Evolutionary conservation across 2,329 filamentous ascomycete species (phyloP), one percentile per base, ranked within the genome.

Genomic region (Colletotrichum spaethianum): DNA sequence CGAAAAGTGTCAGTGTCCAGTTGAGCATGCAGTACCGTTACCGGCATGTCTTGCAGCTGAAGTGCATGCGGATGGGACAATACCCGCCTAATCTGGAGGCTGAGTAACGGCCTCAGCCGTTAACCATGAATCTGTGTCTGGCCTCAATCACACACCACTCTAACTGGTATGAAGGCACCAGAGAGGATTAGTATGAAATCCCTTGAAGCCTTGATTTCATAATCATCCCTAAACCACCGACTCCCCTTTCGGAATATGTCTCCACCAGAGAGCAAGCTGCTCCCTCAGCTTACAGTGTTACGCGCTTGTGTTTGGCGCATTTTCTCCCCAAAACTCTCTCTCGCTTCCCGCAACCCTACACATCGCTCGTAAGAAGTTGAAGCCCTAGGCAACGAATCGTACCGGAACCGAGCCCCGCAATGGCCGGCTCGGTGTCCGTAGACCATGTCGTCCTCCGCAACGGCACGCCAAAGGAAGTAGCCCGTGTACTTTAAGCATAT

Each of bases 381-480:
- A 14, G 16, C 18, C 23, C 18, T 6, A n/a, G 28, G 31, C 12
- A 16, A 42, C n/a, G n/a, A 26, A 8, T 14, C 33, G n/a, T 3
- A 42, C 9, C 26, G 44, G 14, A 31, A 26, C 36, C 4, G 31
- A 48, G 26, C 20, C 14, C 55, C n/a, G 18, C 18, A 16, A 69
- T 69, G 60, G 23, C 50, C 26, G 28, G 46, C 20, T 26, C 31
- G 23, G 23, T 44, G 4, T 59, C 62, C 4, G 38, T 66, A 12
- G 55, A 48, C 23, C 67, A 66, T 55, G 38, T 23, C 1, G 38
- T 53, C 26, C 53, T 70, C 26, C 52, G 53, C 5, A 44, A 18
- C 46, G 62, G 61, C 12, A 69, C 52, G 20, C 61, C 36, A 26
- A 11, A 40, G n/a, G 67, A 70, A 36, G 36, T 65, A 14, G 61